phyloP scores from a whole-genome alignment of 768 basidiomycete genomes.

The Hemileccinum impolitum region DNA sequence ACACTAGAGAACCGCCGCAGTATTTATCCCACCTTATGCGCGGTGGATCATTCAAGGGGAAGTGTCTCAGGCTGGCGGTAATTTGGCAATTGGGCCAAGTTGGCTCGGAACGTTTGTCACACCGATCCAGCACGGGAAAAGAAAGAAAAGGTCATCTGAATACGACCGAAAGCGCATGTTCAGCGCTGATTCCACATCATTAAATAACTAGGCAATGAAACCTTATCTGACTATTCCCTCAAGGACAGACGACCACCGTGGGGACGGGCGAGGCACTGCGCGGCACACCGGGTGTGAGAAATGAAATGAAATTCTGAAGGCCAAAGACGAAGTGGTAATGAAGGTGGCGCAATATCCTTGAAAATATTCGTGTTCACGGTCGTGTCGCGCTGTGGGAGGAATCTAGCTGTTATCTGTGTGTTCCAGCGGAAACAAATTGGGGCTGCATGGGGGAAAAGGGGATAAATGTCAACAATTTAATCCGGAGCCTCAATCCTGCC shows the following conservation, averaged over 20 bases:
- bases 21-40: slow-evolving; percentile 3
- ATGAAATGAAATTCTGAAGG: slow-evolving; percentile 1
- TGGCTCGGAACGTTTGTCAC: slow-evolving; percentile 3
- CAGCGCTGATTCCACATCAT: slow-evolving; percentile 14
- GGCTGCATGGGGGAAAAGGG: background rate
- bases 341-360: slow-evolving; percentile 1
- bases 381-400: slow-evolving; percentile 13
- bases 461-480: slow-evolving; percentile 1
- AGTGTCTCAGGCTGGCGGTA: slow-evolving; percentile 1
- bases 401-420: background rate
- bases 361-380: slow-evolving; percentile 7
- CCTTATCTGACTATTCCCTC: slow-evolving; percentile 17
- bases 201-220: slow-evolving; percentile 17
- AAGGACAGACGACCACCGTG: slow-evolving; percentile 13
- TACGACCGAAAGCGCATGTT: slow-evolving; percentile 13
- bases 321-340: background rate
- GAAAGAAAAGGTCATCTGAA: slow-evolving; percentile 5
- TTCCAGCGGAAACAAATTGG: background rate
- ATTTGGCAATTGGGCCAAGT: slow-evolving; percentile 11
- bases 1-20: background rate
- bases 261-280: slow-evolving; percentile 10
- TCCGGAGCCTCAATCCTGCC: background rate
- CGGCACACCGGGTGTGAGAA: slow-evolving; percentile 22
- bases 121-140: slow-evolving; percentile 7
- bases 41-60: background rate